Conservation (phyloP, 441 rosid genomes). For the Sinapis alba region DNA sequence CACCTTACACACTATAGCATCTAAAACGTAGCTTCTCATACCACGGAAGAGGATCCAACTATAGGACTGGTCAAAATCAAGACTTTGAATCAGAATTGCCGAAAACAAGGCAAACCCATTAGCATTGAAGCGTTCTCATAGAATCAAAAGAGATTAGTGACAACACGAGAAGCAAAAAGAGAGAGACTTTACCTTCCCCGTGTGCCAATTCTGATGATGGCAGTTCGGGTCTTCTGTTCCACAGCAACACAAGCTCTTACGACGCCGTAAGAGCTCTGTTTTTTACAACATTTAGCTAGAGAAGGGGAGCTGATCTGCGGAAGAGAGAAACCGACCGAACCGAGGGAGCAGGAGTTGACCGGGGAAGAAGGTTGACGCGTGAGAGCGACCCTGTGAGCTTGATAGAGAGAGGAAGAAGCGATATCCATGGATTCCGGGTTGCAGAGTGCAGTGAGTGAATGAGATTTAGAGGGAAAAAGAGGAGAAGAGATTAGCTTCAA, state of each 20-base stretch:
- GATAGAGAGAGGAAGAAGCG: conserved; percentile 30
- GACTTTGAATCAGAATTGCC: background rate
- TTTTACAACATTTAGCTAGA: conserved; percentile 37
- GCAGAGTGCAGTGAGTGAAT: background rate
- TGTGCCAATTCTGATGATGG: conserved; percentile 83
- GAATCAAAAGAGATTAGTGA: background rate
- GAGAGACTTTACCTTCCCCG: conserved; percentile 71
- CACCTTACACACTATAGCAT: background rate
- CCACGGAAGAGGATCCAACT: conserved; percentile 17
- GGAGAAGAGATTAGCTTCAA: conserved; percentile 26
- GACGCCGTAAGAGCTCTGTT: conserved; percentile 23
- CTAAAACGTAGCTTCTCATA: conserved; percentile 5
- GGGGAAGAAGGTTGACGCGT: conserved; percentile 30
- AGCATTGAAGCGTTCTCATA: background rate
- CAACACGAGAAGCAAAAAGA: background rate
- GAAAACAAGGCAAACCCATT: background rate
- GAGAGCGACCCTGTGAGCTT: conserved; percentile 27
- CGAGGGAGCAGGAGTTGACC: conserved; percentile 45
- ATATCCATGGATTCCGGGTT: conserved; percentile 25
- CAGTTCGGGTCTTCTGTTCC: conserved; percentile 70
- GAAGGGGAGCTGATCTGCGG: conserved; percentile 44
- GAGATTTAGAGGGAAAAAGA: conserved; percentile 2
- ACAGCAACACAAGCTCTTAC: conserved; percentile 72
- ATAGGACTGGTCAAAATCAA: background rate
- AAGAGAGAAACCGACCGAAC: conserved; percentile 65